Evolutionary conservation across 2,329 filamentous ascomycete species (phyloP).

Genomic region (Fusarium gaditjirri): DNA sequence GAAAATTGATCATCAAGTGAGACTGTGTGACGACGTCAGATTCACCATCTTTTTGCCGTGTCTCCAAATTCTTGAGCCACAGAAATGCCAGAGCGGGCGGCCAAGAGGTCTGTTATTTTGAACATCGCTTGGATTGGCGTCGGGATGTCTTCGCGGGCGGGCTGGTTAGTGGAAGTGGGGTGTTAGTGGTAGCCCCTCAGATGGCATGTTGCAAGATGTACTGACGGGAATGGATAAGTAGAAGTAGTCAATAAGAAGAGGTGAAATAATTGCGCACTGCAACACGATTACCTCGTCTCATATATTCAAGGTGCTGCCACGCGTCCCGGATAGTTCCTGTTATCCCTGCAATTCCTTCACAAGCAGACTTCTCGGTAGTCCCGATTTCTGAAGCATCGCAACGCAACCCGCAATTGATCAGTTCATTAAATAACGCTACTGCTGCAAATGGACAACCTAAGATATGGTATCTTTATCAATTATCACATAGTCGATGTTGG

Average conservation of each 20-base stretch:
- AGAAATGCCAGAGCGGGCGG: too few relatives aligned
- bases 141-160: not conserved
- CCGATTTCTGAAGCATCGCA: fast-evolving
- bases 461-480: too few relatives aligned
- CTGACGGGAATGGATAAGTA: not conserved
- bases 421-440: not conserved
- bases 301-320: fast-evolving
- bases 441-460: fast-evolving
- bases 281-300: fast-evolving
- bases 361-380: fast-evolving
- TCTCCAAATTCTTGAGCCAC: fast-evolving
- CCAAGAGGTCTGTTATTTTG: not conserved
- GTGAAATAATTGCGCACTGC: fast-evolving
- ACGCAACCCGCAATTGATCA: fast-evolving
- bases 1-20: fast-evolving
- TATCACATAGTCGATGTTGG: not conserved
- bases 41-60: not conserved
- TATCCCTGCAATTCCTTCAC: not conserved
- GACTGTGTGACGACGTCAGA: too few relatives aligned
- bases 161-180: not conserved
- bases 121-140: fast-evolving
- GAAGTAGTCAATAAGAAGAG: fast-evolving
- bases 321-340: fast-evolving
- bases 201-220: too few relatives aligned
- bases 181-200: fast-evolving